Conservation (phyloP, 768 basidiomycete genomes). For the Kwoniella dejecticola region DNA sequence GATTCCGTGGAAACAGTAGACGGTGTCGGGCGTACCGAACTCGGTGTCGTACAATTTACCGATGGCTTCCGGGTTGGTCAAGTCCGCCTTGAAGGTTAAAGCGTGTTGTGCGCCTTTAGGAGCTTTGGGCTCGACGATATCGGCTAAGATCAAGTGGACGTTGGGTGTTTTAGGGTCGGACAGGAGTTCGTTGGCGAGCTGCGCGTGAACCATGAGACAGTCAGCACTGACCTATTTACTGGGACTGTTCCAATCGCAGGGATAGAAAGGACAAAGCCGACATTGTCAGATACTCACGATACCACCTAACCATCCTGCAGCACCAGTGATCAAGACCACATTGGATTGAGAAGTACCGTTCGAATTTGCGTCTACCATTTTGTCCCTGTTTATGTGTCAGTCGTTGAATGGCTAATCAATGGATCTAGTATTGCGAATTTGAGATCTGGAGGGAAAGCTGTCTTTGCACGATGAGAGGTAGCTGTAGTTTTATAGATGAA, state of each 20-base stretch:
- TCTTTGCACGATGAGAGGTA: too few species aligned
- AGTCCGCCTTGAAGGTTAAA: slow-evolving; percentile 51
- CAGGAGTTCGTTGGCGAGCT: slow-evolving; percentile 48
- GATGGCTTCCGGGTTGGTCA: slow-evolving; percentile 44
- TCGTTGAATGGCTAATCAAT: too few species aligned
- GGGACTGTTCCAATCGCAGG: not conserved
- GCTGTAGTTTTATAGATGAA: too few species aligned
- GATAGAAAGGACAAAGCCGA: not conserved
- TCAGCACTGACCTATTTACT: not conserved
- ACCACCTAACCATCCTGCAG: slow-evolving; percentile 54
- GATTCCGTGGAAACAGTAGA: slow-evolving; percentile 56
- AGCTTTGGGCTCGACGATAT: slow-evolving; percentile 58
- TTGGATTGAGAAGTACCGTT: slow-evolving; percentile 30
- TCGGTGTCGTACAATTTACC: slow-evolving; percentile 49
- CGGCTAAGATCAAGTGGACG: slow-evolving; percentile 61
- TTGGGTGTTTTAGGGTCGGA: slow-evolving; percentile 54
- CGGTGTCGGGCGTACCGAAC: slow-evolving; percentile 52
- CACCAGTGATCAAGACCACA: slow-evolving; percentile 54
- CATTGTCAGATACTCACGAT: slow-evolving; percentile 36
- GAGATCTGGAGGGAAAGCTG: too few species aligned
- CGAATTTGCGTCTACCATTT: slow-evolving; percentile 24
- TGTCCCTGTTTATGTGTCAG: too few species aligned
- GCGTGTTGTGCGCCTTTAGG: slow-evolving; percentile 49
- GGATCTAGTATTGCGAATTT: too few species aligned
- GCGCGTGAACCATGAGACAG: too few species aligned